Conservation (phyloP, 345 rosid species). For the Citrus cavaleriei region DNA sequence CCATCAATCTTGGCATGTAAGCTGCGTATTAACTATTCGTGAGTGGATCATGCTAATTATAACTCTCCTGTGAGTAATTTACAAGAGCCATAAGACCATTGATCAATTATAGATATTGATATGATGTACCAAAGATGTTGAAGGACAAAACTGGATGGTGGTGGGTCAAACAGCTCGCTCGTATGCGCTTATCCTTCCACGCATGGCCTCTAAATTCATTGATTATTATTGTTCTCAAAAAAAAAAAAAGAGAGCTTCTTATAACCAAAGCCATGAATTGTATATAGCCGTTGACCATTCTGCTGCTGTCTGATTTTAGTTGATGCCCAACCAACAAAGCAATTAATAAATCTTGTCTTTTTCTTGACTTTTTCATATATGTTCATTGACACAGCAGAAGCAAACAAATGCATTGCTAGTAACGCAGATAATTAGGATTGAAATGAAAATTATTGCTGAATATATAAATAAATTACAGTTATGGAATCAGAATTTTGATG, state of each 20-base stretch:
- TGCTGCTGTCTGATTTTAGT: not conserved
- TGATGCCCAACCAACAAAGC: not conserved
- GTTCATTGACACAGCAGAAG: not conserved
- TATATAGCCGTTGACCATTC: constrained; percentile 14
- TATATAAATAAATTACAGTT: not conserved
- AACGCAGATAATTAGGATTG: not conserved
- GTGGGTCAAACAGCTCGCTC: constrained; percentile 21
- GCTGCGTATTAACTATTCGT: not conserved
- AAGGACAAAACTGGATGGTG: constrained; percentile 28
- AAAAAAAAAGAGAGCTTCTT: not conserved
- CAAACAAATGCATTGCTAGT: not conserved
- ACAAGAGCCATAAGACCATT: not conserved
- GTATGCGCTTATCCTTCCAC: constrained; percentile 8
- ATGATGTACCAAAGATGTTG: not conserved
- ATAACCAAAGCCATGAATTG: constrained; percentile 3
- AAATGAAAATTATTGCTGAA: not conserved
- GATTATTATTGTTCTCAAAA: constrained; percentile 9
- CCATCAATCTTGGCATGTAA: constrained; percentile 30
- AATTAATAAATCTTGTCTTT: constrained; percentile 1
- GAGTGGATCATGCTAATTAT: not conserved
- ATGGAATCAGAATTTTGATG: not conserved
- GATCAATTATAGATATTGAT: not conserved
- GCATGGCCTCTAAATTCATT: constrained; percentile 18
- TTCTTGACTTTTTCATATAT: not conserved
- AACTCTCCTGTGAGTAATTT: not conserved